Percentiles rank a stretch among this genome's conserved stretches.
phyloP scores from a whole-genome alignment of 768 basidiomycete species.

The Arthromyces matolae region DNA sequence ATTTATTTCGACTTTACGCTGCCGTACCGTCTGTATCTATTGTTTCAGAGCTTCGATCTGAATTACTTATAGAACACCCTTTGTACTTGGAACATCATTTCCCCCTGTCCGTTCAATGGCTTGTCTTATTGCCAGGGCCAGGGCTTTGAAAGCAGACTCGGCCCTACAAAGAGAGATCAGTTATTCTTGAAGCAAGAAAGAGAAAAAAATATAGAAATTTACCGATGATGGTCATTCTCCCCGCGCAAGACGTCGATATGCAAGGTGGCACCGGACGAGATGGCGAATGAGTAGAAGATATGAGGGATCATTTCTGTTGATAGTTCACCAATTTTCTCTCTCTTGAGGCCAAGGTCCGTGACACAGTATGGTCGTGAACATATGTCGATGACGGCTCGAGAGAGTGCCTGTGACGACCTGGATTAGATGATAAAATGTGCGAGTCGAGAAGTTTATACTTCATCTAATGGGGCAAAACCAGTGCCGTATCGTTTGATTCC shows the following conservation, averaged over 20 bases:
- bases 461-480: slow-evolving; percentile 94
- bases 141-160: slow-evolving; percentile 97
- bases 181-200: neutral
- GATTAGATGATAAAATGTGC: slow-evolving; percentile 5
- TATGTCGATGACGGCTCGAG: slow-evolving; percentile 95
- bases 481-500: slow-evolving; percentile 96
- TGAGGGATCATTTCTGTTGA: slow-evolving; percentile 99
- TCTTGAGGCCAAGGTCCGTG: slow-evolving; percentile 79
- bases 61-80: slow-evolving; percentile 85
- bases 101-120: slow-evolving; percentile 91
- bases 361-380: slow-evolving; percentile 97
- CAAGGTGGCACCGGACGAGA: slow-evolving; percentile 88
- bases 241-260: slow-evolving; percentile 94
- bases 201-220: slow-evolving; percentile 20
- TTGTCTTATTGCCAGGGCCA: slow-evolving; percentile 91
- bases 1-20: neutral
- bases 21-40: slow-evolving; percentile 7
- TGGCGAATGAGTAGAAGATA: slow-evolving; percentile 96
- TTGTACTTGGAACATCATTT: slow-evolving; percentile 91
- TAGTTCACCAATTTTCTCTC: slow-evolving; percentile 92
- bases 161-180: slow-evolving; percentile 48
- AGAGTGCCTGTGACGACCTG: slow-evolving; percentile 63
- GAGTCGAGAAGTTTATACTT: slow-evolving; percentile 47
- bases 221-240: slow-evolving; percentile 98
- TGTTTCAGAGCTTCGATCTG: neutral